Evolutionary conservation across 1,284 basidiomycete species (phyloP), one percentile per base, ranked within the genome.

Genomic region (Hypsizygus ulmarius): DNA sequence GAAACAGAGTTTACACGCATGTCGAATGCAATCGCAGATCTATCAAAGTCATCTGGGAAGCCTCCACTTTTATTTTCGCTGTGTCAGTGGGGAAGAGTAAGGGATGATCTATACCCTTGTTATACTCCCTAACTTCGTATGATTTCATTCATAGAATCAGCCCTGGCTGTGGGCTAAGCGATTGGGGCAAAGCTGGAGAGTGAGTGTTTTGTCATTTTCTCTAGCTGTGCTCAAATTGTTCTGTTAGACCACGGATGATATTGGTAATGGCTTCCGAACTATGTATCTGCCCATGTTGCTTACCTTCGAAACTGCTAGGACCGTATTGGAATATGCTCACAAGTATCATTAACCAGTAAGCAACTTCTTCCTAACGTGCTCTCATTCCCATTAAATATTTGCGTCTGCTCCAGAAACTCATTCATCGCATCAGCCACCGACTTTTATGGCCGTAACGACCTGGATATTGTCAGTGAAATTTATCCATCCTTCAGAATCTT

Each of bases 381-480:
- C 6, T 25, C 34, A 18, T 21, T 8, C 27, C 38, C 30, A n/a
- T 14, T 33, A 16, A 40, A 42, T 29, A 4, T 6, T 21, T 19
- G n/a, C n/a, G 1, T 10, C 11, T 30, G 41, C 15, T 34, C 14
- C 36, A 77, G 74, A 44, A 75, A 74, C 52, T 76, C 74, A 1
- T 76, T 75, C 57, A 66, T 68, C 51, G 72, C 80, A 0, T 74
- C 69, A 60, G 75, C 58, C 4, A 73, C 78, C 12, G 77, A 82
- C 62, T 83, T 82, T 54, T 82, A 78, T 57, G 80, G 78, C 3
- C 74, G 73, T 49, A 82, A 81, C 52, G 81, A 83, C 56, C 61
- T 82, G 61, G 80, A 83, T 57, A 81, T 82, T 58, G 79, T 79
- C 50, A 43, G 73, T 55, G 5, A 6, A 9, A 14, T 38, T 12